Base-by-base conservation (phyloP, 1,284 basidiomycete genomes). In the Pseudomicrostroma phylloplanum region DNA sequence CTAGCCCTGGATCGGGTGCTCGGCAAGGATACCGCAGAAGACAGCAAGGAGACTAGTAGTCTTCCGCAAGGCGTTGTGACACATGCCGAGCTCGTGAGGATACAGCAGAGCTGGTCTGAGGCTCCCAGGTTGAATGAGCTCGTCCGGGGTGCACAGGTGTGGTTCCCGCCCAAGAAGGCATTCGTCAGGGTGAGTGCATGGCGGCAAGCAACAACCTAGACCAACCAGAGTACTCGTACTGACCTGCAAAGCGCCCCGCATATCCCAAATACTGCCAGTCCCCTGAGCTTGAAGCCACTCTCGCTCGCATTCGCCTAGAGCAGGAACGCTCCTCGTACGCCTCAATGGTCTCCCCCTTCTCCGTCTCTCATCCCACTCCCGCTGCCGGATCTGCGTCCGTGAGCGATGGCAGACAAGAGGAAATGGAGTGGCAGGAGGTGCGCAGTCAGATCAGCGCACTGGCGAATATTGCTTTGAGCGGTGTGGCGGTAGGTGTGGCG, bases 251-350 rank as follows among this genome's bases (percentile, higher is more conserved):
- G n/a, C n/a, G n/a, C n/a, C n/a, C n/a, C n/a, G n/a, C n/a, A n/a
- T n/a, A 36, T 36, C 30, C 30, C 30, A 9, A 3, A 3, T 36
- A 3, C 9, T 9, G 9, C 30, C 30, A 36, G 17, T 48, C 43
- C 12, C 43, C 43, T 17, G 17, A 48, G 12, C 43, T 48, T 3
- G 43, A 48, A 12, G 43, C 43, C 15, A 48, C 43, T 13, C 43
- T 48, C 43, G 43, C 43, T 4, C 43, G 43, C 43, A 48, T 48
- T 12, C 43, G 43, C 43, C 43, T 48, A 17, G 43, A 48, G 43
- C 43, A 48, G 4, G 43, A 48, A 12, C 15, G 21, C 17, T 21
- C 17, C 43, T 21, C 15, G 6, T 48, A 48, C 12, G 43, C 43
- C 17, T 17, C 15, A 3, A 48, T 48, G 43, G 17, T 48, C 43